A percentile compares a stretch with the other conserved stretches of the same genome.
Evolutionary conservation across 2,329 filamentous ascomycete species (phyloP).

Genomic region (Fusarium metavorans): DNA sequence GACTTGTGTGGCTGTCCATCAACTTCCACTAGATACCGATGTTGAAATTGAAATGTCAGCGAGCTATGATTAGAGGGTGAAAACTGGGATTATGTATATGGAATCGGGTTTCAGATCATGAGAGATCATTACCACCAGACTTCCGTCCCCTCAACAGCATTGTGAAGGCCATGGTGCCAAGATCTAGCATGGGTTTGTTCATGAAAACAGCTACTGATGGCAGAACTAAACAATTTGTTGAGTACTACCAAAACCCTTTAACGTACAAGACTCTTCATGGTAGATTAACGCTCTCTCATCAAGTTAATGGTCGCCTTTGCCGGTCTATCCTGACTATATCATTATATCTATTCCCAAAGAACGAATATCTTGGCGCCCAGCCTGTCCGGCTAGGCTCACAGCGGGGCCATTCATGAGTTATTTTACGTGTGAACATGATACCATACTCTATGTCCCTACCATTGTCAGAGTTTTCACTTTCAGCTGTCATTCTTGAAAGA

Average conservation of each 20-base stretch:
- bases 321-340: neutral
- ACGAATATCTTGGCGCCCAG: neutral
- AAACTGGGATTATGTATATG: neutral
- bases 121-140: neutral
- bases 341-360: neutral
- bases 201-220: neutral
- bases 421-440: neutral
- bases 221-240: neutral
- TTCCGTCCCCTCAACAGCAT: neutral
- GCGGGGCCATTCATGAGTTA: neutral
- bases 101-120: neutral
- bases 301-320: neutral
- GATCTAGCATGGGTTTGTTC: neutral
- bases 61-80: neutral
- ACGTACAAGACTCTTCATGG: neutral
- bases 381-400: neutral
- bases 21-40: slow-evolving; percentile 3
- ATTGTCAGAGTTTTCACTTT: neutral
- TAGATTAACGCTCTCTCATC: neutral
- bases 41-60: slow-evolving; percentile 19
- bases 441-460: neutral
- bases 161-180: neutral
- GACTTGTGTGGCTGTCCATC: slow-evolving; percentile 7
- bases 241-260: neutral
- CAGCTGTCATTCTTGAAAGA: neutral